A percentile compares a stretch with the other conserved stretches of the same genome.
These are phyloP conservation scores for Glaciozyma martinii DNA, from an alignment of 768 basidiomycete genomes.

Conservation along the genomic window DNA sequence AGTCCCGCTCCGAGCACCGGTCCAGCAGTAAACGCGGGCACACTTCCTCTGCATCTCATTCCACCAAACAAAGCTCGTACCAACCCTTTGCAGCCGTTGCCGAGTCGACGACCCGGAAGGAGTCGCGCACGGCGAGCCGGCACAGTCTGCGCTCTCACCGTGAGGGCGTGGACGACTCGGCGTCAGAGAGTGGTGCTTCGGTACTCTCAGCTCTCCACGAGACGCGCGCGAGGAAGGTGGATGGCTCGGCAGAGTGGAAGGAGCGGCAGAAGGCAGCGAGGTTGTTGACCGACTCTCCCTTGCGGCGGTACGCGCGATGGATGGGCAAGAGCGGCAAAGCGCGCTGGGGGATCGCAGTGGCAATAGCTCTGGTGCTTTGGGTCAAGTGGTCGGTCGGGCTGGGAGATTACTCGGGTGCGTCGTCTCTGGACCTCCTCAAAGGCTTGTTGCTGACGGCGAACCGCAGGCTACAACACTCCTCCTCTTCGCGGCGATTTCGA, in stretches of 20 bases:
- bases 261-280: not conserved
- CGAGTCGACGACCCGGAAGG: no score
- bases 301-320: slow-evolving; percentile 5
- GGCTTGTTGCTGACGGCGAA: not conserved
- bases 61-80: no score
- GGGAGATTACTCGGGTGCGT: slow-evolving; percentile 69
- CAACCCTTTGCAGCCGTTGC: no score
- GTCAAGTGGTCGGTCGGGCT: slow-evolving; percentile 64
- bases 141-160: not conserved
- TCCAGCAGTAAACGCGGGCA: no score
- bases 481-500: slow-evolving; percentile 38
- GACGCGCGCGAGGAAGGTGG: not conserved
- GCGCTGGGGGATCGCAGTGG: not conserved
- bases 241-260: no score
- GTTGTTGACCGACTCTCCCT: slow-evolving; percentile 16
- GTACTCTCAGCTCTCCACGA: not conserved
- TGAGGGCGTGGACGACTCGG: not conserved
- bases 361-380: slow-evolving; percentile 35
- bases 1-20: no score
- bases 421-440: not conserved
- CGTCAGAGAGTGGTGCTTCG: not conserved
- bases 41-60: no score
- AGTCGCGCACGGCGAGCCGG: not conserved
- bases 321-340: not conserved
- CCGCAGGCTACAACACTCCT: slow-evolving; percentile 28